Conservation (phyloP, 2,329 filamentous ascomycete genomes). For the Calcarisporium arbuscula region DNA sequence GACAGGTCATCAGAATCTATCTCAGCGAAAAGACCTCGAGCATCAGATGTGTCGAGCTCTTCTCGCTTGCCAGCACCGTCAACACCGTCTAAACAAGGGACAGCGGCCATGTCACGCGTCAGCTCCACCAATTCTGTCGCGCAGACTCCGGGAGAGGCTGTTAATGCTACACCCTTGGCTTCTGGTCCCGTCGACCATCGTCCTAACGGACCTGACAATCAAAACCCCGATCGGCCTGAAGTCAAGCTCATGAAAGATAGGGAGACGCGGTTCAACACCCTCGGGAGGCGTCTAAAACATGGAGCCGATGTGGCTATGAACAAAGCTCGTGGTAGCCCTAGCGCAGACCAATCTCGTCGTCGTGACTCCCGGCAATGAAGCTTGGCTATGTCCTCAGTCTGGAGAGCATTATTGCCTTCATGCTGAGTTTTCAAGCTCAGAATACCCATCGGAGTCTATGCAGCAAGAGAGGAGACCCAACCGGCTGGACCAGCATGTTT, state of each 20-base stretch:
- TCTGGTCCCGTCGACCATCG: slow-evolving; percentile 18
- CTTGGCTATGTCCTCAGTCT: slow-evolving; percentile 37
- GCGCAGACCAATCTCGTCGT: slow-evolving; percentile 13
- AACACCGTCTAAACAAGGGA: slow-evolving; percentile 46
- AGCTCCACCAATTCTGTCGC: slow-evolving; percentile 47
- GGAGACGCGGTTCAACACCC: slow-evolving; percentile 27
- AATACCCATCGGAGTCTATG: slow-evolving; percentile 38
- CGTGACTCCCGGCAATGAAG: slow-evolving; percentile 30
- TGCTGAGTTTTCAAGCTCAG: slow-evolving; percentile 45
- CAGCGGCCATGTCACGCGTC: slow-evolving; percentile 46
- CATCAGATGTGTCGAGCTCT: slow-evolving; percentile 31
- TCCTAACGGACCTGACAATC: slow-evolving; percentile 25
- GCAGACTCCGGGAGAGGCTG: slow-evolving; percentile 42
- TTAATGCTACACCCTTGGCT: slow-evolving; percentile 24
- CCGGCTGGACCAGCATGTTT: slow-evolving; percentile 37
- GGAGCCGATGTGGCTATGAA: slow-evolving; percentile 40
- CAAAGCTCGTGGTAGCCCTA: slow-evolving; percentile 14
- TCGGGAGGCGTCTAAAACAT: slow-evolving; percentile 49
- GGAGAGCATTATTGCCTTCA: slow-evolving; percentile 46
- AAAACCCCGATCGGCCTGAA: slow-evolving; percentile 16
- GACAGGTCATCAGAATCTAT: slow-evolving; percentile 29
- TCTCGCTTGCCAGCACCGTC: slow-evolving; percentile 33
- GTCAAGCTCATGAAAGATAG: slow-evolving; percentile 25
- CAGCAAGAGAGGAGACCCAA: slow-evolving; percentile 34
- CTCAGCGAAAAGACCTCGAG: slow-evolving; percentile 35